Conservation (phyloP, 768 basidiomycete genomes). For the Tulasnella sp. region DNA sequence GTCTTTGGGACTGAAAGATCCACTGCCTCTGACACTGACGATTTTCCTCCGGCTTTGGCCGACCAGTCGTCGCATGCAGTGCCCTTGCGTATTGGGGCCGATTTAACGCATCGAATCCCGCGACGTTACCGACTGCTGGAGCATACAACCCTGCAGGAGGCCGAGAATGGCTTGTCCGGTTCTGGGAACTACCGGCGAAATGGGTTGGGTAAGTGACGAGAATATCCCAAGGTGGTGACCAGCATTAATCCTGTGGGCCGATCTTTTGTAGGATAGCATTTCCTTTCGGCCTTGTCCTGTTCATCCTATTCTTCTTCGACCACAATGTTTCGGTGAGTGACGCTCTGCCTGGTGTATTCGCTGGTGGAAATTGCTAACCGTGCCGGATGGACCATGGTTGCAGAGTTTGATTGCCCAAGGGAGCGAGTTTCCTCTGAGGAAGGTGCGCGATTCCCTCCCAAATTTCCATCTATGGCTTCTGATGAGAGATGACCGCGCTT, state of each 20-base stretch:
- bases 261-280: conserved; percentile 60
- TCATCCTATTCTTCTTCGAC: conserved; percentile 94
- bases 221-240: not conserved
- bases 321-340: conserved; percentile 83
- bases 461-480: conserved; percentile 45
- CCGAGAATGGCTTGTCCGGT: conserved; percentile 80
- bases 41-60: too few relatives aligned
- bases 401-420: conserved; percentile 93
- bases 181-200: conserved; percentile 85
- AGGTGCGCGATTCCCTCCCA: conserved; percentile 52
- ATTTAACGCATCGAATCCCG: conserved; percentile 62
- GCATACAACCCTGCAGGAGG: conserved; percentile 74
- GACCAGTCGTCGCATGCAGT: conserved; percentile 63
- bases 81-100: conserved; percentile 86
- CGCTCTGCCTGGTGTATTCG: too few relatives aligned
- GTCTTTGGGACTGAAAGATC: not conserved
- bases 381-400: conserved; percentile 18
- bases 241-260: not conserved
- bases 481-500: not conserved
- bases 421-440: conserved; percentile 83
- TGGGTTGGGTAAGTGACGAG: conserved; percentile 86
- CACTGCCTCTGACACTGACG: not conserved
- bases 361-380: not conserved
- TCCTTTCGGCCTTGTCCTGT: conserved; percentile 86
- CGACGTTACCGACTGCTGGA: conserved; percentile 55